These are phyloP conservation scores for Articulospora tetracladia DNA, from an alignment of 495 filamentous ascomycete species.

Conservation along the genomic window DNA sequence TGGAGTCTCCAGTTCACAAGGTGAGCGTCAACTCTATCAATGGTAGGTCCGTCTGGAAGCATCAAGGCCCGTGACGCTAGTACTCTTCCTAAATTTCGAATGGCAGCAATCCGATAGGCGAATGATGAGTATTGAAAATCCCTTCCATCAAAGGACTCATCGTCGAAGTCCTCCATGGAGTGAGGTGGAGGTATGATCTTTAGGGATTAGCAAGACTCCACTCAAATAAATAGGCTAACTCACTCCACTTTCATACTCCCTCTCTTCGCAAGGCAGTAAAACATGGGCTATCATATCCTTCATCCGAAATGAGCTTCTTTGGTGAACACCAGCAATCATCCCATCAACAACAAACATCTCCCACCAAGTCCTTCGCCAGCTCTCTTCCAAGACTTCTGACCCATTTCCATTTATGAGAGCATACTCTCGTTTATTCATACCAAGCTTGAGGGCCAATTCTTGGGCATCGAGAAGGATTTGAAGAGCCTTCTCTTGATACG, in stretches of 20 bases:
- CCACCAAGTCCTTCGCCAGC: constrained; percentile 88
- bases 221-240: constrained; percentile 24
- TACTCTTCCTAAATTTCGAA: constrained; percentile 70
- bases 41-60: constrained; percentile 39
- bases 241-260: constrained; percentile 62
- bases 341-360: constrained; percentile 80
- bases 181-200: constrained; percentile 59
- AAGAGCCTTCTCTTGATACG: constrained; percentile 61
- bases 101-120: constrained; percentile 70
- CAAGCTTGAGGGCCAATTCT: constrained; percentile 67
- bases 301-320: constrained; percentile 52
- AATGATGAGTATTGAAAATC: constrained; percentile 72
- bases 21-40: constrained; percentile 62
- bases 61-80: constrained; percentile 49
- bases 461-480: constrained; percentile 64
- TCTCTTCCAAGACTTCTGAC: constrained; percentile 56
- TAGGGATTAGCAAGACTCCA: constrained; percentile 5
- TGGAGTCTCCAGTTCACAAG: constrained; percentile 83
- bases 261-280: constrained; percentile 73
- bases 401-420: constrained; percentile 41
- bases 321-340: constrained; percentile 54
- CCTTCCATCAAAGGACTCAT: constrained; percentile 58
- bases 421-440: constrained; percentile 61
- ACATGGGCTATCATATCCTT: constrained; percentile 54
- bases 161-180: constrained; percentile 68